These are phyloP conservation scores for Lentinula sp. DNA, from an alignment of 768 basidiomycete genomes.

Conservation along the genomic window DNA sequence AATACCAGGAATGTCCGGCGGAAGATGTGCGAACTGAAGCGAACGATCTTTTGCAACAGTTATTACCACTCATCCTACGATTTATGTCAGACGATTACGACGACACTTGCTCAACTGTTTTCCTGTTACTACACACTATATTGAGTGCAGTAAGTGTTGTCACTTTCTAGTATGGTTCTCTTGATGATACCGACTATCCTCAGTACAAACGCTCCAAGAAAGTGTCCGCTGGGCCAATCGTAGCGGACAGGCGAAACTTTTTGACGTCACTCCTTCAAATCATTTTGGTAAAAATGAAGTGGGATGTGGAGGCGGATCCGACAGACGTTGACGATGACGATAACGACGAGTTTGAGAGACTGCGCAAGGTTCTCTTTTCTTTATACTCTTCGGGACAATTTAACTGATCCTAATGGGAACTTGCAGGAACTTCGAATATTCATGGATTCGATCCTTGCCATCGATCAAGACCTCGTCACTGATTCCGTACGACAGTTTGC, in stretches of 20 bases:
- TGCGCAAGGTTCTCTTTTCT: constrained; percentile 62
- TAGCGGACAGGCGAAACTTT: constrained; percentile 69
- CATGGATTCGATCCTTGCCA: constrained; percentile 79
- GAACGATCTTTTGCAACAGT: constrained; percentile 51
- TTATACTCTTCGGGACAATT: constrained; percentile 5
- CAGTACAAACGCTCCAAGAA: constrained; percentile 80
- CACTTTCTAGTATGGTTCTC: background rate
- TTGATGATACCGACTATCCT: background rate
- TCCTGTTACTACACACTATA: constrained; percentile 71
- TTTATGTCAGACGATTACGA: constrained; percentile 90
- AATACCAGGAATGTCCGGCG: constrained; percentile 48
- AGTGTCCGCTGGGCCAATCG: constrained; percentile 52
- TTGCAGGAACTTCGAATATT: constrained; percentile 76
- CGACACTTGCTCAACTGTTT: constrained; percentile 82
- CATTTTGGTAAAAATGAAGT: constrained; percentile 83
- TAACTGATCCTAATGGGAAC: background rate
- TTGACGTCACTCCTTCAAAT: constrained; percentile 72
- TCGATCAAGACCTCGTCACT: constrained; percentile 84
- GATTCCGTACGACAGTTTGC: constrained; percentile 69
- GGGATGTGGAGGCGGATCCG: constrained; percentile 75
- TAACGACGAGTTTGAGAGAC: constrained; percentile 69
- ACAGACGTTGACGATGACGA: constrained; percentile 90
- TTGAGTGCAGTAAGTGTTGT: constrained; percentile 63
- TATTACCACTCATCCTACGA: constrained; percentile 76
- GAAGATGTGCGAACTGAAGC: constrained; percentile 64